phyloP scores from a whole-genome alignment of 2,329 filamentous ascomycete genomes.

The Colletotrichum graminicola region DNA sequence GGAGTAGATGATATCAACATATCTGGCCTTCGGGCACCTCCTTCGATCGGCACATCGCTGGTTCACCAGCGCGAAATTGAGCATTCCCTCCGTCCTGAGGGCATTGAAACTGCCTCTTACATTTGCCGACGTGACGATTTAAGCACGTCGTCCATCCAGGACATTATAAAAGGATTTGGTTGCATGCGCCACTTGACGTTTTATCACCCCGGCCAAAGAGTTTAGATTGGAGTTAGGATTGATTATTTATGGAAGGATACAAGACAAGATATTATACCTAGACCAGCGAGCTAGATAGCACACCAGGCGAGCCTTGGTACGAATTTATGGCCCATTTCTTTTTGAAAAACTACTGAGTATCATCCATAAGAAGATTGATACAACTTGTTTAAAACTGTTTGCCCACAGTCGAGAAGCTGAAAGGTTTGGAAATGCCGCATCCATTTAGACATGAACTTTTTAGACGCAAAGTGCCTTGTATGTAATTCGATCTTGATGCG shows the following conservation, averaged over 20 bases:
- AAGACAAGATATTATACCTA: constrained; percentile 21
- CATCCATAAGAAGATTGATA: neutral
- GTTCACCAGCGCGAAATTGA: constrained; percentile 13
- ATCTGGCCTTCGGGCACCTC: constrained; percentile 7
- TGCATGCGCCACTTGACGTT: constrained; percentile 16
- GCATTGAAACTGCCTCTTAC: constrained; percentile 30
- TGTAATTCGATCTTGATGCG: no score
- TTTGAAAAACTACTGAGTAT: neutral
- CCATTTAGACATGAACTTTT: no score
- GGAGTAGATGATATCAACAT: constrained; percentile 48
- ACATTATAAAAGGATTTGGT: constrained; percentile 38
- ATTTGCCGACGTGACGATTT: constrained; percentile 23
- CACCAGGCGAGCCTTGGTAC: constrained; percentile 30
- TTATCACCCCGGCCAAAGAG: constrained; percentile 30
- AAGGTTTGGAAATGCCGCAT: neutral
- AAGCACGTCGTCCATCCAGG: constrained; percentile 40
- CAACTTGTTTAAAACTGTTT: neutral
- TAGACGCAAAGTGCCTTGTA: no score
- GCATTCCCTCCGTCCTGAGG: constrained; percentile 41
- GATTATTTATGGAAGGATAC: constrained; percentile 3
- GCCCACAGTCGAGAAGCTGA: no score
- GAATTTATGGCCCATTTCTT: constrained; percentile 32
- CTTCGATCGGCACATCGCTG: constrained; percentile 25
- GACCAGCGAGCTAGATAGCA: constrained; percentile 30
- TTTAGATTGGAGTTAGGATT: constrained; percentile 30